Evolutionary conservation across 352 stramenopile species (phyloP).

Genomic region (Phytophthora citricola): DNA sequence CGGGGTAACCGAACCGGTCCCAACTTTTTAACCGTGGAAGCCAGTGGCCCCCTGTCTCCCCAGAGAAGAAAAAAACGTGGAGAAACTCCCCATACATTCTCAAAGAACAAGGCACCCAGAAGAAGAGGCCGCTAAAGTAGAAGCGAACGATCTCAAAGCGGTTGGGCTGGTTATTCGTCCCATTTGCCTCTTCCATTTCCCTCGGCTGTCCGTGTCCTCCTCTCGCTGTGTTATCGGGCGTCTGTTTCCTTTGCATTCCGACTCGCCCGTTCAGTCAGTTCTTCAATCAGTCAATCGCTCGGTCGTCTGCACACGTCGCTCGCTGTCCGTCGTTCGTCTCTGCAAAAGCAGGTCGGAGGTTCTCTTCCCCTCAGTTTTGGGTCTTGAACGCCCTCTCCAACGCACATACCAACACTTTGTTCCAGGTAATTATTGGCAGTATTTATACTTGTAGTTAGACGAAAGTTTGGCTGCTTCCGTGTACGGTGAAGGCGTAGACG

Average conservation of each 20-base stretch:
- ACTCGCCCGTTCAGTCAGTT: conserved; percentile 22
- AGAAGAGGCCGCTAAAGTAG: conserved; percentile 13
- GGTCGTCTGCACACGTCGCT: conserved; percentile 21
- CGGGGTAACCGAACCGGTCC: conserved; percentile 35
- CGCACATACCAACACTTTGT: conserved; percentile 21
- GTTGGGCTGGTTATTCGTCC: conserved; percentile 8
- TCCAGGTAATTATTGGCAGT: conserved; percentile 39
- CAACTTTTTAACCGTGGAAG: conserved; percentile 34
- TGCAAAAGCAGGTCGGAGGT: conserved; percentile 14
- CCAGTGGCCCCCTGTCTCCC: conserved; percentile 26
- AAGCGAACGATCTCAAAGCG: conserved; percentile 18
- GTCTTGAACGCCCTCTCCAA: conserved; percentile 2
- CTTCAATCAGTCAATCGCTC: conserved; percentile 8
- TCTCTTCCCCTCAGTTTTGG: conserved; percentile 7
- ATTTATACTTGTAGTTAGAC: conserved; percentile 12
- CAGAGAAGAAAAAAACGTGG: conserved; percentile 16
- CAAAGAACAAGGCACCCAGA: conserved; percentile 26
- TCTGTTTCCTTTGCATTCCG: conserved; percentile 36
- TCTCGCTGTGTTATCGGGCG: conserved; percentile 6
- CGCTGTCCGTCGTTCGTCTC: conserved; percentile 19
- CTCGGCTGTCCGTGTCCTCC: conserved; percentile 4
- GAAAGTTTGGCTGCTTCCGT: conserved; percentile 10
- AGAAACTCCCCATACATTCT: conserved; percentile 32
- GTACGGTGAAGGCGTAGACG: conserved; percentile 2
- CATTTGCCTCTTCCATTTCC: background rate